Evolutionary conservation across 2,329 filamentous ascomycete species (phyloP), one percentile per base, ranked within the genome.

Genomic region (Beauveria varroae): DNA sequence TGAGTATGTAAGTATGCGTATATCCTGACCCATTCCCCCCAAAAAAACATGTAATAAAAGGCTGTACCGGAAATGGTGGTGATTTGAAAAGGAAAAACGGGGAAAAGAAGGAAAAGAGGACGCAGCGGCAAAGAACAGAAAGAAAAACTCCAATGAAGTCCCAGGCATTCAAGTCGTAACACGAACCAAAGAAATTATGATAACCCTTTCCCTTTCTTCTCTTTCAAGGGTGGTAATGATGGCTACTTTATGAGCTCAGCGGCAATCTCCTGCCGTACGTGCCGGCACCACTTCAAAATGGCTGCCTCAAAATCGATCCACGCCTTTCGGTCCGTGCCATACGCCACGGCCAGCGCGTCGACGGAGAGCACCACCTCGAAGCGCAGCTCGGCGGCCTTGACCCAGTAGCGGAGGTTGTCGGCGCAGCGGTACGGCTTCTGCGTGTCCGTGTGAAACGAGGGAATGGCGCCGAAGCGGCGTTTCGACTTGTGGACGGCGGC

Each of bases 341-440:
- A 89, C 24, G 96, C 93, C 8, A 97, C 83, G 30, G 88, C 91
- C 74, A 96, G 87, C 24, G 93, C 91, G 69, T 97, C 91, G 59
- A 96, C 81, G 65, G 88, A 85, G 57, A 98, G 79, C 67, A 89
- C 83, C 44, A 93, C 84, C 75, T 98, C 95, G 87, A 93, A 99
- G 60, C 95, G 86, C 62, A 98, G 80, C 76, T 99, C 93, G 8
- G 93, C 92, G 1, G 93, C 95, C 78, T 99, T 99, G 75, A 90
- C 84, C 93, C 95, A 99, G 79, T 89, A 99, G 46, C 92, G 86
- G 64, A 99, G 81, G 72, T 99, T 99, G 68, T 99, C 95, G 3
- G 93, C 91, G 64, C 88, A 88, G 54, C 95, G 88, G 73, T 99
- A 99, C 0, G 95, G 95, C 75, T 98, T 98, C 63, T 86, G 87